Evolutionary conservation across 495 filamentous ascomycete species (phyloP).

Genomic region (Parathielavia appendiculata): DNA sequence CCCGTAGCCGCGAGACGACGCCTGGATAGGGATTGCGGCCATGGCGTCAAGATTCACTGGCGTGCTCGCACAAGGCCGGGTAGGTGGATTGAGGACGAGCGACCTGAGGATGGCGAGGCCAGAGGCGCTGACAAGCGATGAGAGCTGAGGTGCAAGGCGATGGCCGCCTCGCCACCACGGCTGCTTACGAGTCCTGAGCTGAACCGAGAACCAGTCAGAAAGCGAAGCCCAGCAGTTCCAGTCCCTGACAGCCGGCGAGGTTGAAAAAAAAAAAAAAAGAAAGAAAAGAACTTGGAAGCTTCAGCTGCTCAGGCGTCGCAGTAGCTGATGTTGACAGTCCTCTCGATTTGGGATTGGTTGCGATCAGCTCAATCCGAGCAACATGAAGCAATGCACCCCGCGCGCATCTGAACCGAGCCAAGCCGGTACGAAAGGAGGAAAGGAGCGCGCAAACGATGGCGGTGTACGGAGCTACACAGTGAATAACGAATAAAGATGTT

Average conservation of each 20-base stretch:
- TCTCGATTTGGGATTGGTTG: conserved; percentile 14
- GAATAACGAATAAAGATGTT: neutral
- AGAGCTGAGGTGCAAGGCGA: conserved; percentile 18
- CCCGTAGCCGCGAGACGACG: conserved; percentile 21
- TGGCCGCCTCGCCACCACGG: conserved; percentile 18
- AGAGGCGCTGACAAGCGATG: neutral
- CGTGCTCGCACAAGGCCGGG: neutral
- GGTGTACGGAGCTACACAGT: neutral
- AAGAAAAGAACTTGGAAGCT: too few species aligned
- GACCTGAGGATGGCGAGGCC: neutral
- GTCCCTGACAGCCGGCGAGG: neutral
- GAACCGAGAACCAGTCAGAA: conserved; percentile 4
- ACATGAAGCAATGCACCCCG: neutral
- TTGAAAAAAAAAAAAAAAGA: neutral
- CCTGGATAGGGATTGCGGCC: conserved; percentile 31
- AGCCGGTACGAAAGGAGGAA: neutral
- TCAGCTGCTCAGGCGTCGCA: conserved; percentile 12
- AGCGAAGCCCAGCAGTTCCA: neutral
- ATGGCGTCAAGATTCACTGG: conserved; percentile 14
- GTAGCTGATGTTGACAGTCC: conserved; percentile 5
- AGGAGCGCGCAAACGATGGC: neutral
- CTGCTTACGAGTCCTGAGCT: conserved; percentile 12
- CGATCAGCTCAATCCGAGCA: conserved; percentile 11
- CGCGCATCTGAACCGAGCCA: neutral
- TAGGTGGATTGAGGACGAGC: neutral